These are phyloP conservation scores for Alternaria solani DNA, from an alignment of 2,329 filamentous ascomycete genomes.

Conservation along the genomic window DNA sequence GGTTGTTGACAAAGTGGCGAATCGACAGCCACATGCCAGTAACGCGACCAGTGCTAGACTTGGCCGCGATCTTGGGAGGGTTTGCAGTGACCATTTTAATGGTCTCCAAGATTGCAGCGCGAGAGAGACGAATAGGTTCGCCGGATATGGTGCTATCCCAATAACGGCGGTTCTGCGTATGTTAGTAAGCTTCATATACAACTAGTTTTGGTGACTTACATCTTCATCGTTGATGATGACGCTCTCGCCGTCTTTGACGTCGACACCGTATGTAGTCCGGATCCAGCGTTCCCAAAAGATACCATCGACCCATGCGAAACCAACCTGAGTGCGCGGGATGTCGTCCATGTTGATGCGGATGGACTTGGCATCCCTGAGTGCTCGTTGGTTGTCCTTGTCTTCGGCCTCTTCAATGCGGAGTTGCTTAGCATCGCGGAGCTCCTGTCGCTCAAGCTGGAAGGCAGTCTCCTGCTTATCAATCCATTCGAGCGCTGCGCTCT, in stretches of 20 bases:
- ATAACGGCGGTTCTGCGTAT: slow-evolving; percentile 79
- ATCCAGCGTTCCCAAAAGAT: slow-evolving; percentile 98
- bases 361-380: slow-evolving; percentile 83
- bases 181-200: slow-evolving; percentile 13
- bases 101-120: slow-evolving; percentile 90
- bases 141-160: slow-evolving; percentile 93
- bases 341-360: slow-evolving; percentile 92
- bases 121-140: slow-evolving; percentile 86
- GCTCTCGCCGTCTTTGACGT: slow-evolving; percentile 83
- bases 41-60: slow-evolving; percentile 77
- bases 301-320: slow-evolving; percentile 97
- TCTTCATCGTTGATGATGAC: slow-evolving; percentile 98
- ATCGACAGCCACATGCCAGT: slow-evolving; percentile 70
- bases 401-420: slow-evolving; percentile 95
- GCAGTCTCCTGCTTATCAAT: slow-evolving; percentile 94
- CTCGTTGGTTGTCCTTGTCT: slow-evolving; percentile 88
- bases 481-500: slow-evolving; percentile 95
- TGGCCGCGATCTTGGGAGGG: slow-evolving; percentile 75
- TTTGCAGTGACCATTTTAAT: slow-evolving; percentile 73
- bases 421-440: slow-evolving; percentile 92
- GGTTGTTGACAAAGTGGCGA: slow-evolving; percentile 52
- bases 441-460: slow-evolving; percentile 92
- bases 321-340: slow-evolving; percentile 84
- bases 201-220: slow-evolving; percentile 64
- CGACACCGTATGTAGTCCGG: slow-evolving; percentile 90